Base-by-base conservation (phyloP, 2,329 filamentous ascomycete species). In the Biscogniauxia marginata region DNA sequence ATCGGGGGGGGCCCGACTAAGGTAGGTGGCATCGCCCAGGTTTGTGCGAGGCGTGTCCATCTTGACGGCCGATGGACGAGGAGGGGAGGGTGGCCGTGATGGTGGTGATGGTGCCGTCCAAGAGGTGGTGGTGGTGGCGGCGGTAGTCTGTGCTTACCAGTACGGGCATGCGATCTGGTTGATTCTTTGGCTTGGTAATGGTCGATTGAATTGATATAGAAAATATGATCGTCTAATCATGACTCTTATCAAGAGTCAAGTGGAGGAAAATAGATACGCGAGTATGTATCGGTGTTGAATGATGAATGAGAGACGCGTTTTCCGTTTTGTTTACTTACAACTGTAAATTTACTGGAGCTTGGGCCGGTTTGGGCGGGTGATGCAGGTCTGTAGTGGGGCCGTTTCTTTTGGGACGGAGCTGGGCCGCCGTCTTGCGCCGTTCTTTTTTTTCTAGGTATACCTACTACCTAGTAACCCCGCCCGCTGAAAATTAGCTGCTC, bases 41-140 rank as follows among this genome's bases (percentile, higher is more conserved):
- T 92, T 89, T 59, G 91, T 96, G 71, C 89, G 88, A 68, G 93
- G 93, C 66, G 93, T 96, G 75, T 95, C 89, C 75, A 96, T 70
- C 54, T 55, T 57, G 57, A 52, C 47, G 52, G 55, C 50, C 57
- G 54, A 39, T 9, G 30, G 13, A 9, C 30, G 51, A 49, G 49
- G 59, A 47, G 53, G 56, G 45, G n/a, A 39, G 34, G 52, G 47
- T 34, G 52, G 52, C 30, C 52, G 49, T 25, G 24, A 52, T 20
- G 46, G 30, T 45, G 43, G 20, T 30, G 25, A 11, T 30, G 39
- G 54, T 25, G 59, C 54, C 53, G 60, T 49, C 51, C 44, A 56
- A 50, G 54, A 56, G 60, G 57, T 48, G 53, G 47, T 53, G 50
- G 53, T 51, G 49, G 47, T 60, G 30, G 55, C 51, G 49, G 53